These are phyloP conservation scores for Alternaria sp. DNA, from an alignment of 2,329 filamentous ascomycete species.

Conservation along the genomic window DNA sequence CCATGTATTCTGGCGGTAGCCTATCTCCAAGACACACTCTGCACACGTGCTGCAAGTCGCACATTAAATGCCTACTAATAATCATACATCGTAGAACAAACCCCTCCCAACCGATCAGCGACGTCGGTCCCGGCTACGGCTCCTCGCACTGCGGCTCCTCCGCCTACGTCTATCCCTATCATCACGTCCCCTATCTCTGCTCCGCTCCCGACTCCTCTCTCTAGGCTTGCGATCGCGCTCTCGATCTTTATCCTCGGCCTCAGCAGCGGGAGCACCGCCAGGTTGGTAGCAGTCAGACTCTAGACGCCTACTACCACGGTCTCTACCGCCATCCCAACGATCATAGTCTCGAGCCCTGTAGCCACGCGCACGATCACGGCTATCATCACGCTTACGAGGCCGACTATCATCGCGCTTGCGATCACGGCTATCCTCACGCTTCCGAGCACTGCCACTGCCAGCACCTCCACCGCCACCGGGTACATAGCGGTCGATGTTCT, in stretches of 20 bases:
- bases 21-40: background rate
- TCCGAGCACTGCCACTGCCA: slow-evolving; percentile 32
- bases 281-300: slow-evolving; percentile 44
- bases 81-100: slow-evolving; percentile 6
- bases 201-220: slow-evolving; percentile 19
- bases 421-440: slow-evolving; percentile 22
- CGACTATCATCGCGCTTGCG: slow-evolving; percentile 33
- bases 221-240: slow-evolving; percentile 36
- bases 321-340: slow-evolving; percentile 37
- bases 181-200: slow-evolving; percentile 13
- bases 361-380: slow-evolving; percentile 45
- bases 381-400: slow-evolving; percentile 35
- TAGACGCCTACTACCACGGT: slow-evolving; percentile 29
- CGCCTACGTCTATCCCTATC: slow-evolving; percentile 25
- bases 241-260: slow-evolving; percentile 20
- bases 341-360: slow-evolving; percentile 53
- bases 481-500: slow-evolving; percentile 48
- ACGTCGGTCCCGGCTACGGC: slow-evolving; percentile 23
- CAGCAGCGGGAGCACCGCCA: slow-evolving; percentile 12
- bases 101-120: slow-evolving; percentile 8
- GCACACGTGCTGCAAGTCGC: no score
- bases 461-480: slow-evolving; percentile 30
- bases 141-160: slow-evolving; percentile 24
- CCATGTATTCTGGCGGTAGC: background rate
- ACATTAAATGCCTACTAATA: background rate